Base-by-base conservation (phyloP, 306 rosid species). In the Purshia tridentata region DNA sequence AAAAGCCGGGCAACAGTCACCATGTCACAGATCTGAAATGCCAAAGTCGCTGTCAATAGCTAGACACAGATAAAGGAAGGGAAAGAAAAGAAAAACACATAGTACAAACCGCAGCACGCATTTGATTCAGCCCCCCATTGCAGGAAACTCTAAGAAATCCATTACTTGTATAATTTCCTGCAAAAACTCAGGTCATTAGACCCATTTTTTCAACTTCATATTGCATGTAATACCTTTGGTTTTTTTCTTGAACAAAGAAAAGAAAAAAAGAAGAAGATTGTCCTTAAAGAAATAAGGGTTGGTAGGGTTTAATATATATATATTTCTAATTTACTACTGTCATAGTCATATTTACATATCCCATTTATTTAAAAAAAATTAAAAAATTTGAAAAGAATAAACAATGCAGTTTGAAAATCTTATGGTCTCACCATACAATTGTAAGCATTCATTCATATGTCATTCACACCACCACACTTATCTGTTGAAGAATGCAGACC, bases 81-180 rank as follows among this genome's bases (percentile, higher is more conserved):
- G 71, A 69, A 54, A 54, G 3, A 18, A 41, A 40, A 80, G 76
- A 65, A 64, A 13, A 77, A 57, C 44, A 65, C 22, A 29, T 29
- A 61, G 81, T 72, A 86, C 99, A 67, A 78, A 95, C 99, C 86
- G 99, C 99, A 42, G 98, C 95, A 60, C 99, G 99, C 99, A 95
- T 95, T 86, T 95, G 99, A 86, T 95, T 95, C 88, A 95, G 85
- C 65, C 99, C 99, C 52, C 99, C 99, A 73, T 95, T 95, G 88
- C 99, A 95, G 66, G 99, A 90, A 67, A 91, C 96, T 76, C 93
- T 89, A 57, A 95, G 97, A 88, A 91, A 88, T 59, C 99, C 99
- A 86, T 95, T 91, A 78, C 99, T 95, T 62, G 86, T 87, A 87
- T 95, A 95, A 81, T 91, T 91, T 87, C 96, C 99, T 92, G 90